phyloP scores from a whole-genome alignment of 805 yeast species.

The Barnettozyma sucrosica region DNA sequence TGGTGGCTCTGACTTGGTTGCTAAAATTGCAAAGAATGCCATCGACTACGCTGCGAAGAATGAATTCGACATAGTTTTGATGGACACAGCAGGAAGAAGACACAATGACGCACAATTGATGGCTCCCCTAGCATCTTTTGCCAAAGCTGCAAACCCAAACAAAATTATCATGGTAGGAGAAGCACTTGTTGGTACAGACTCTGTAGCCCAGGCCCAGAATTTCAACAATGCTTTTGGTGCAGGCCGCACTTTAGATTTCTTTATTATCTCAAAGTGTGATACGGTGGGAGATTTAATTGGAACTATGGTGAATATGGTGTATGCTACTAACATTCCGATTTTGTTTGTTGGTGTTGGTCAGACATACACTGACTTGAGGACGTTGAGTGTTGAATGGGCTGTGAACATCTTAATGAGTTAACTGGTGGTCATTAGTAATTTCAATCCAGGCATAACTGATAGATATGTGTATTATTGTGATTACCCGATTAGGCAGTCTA shows the following conservation, averaged over 20 bases:
- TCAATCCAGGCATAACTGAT: too few relatives aligned
- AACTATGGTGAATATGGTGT: slow-evolving; percentile 95
- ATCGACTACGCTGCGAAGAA: slow-evolving; percentile 69
- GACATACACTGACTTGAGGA: slow-evolving; percentile 89
- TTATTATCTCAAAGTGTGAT: slow-evolving; percentile 90
- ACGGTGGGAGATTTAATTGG: slow-evolving; percentile 97
- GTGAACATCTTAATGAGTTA: slow-evolving; percentile 75
- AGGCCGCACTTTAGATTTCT: slow-evolving; percentile 75
- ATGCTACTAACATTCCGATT: slow-evolving; percentile 92
- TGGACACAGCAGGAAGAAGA: slow-evolving; percentile 97
- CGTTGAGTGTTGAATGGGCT: slow-evolving; percentile 87
- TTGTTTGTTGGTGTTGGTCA: slow-evolving; percentile 96
- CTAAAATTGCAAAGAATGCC: slow-evolving; percentile 88
- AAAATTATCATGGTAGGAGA: slow-evolving; percentile 98
- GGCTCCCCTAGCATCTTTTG: slow-evolving; percentile 94
- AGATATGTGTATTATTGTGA: background rate
- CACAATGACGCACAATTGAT: slow-evolving; percentile 90
- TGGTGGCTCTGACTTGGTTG: slow-evolving; percentile 93
- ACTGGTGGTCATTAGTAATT: slow-evolving; percentile 1
- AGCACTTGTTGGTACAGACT: slow-evolving; percentile 95
- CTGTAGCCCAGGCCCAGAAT: slow-evolving; percentile 90
- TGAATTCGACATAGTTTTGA: slow-evolving; percentile 75
- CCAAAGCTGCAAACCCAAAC: slow-evolving; percentile 92
- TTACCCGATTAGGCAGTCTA: slow-evolving; percentile 7
- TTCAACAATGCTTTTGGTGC: slow-evolving; percentile 92